Evolutionary conservation across 2,329 filamentous ascomycete genomes (phyloP), one percentile per base, ranked within the genome.

Genomic region (Scolecobasidium constrictum): DNA sequence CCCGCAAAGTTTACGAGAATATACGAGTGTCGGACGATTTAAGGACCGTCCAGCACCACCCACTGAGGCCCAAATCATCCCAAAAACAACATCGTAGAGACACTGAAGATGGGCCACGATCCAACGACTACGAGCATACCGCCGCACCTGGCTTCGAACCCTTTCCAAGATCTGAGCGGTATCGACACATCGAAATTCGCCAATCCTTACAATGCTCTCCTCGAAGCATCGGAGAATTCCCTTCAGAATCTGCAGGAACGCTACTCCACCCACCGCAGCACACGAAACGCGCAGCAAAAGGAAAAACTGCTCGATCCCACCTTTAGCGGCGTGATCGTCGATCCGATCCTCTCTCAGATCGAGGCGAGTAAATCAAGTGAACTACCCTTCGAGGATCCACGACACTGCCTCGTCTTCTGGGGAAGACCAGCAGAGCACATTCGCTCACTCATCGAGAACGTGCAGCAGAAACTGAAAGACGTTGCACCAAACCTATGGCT

Each of bases 341-440:
- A 96, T 55, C 77, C 80, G 2, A 79, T 86, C 43, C 71, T 95
- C 1, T 65, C 79, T 39, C 79, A 80, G 43, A 65, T 94, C 22
- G 73, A 81, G 50, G 71, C 80, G 35, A n/a, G n/a, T n/a, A 73
- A 73, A 1, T 61, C 71, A 1, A 63, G 81, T 26, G 72, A 85
- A 48, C 80, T 78, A 1, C 77, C 75, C 1, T 94, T 83, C 56
- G 59, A 69, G 40, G 90, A 96, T 57, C 74, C 77, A 34, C 71
- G 90, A 33, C 73, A 94, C 54, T 93, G 88, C 56, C 69, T 95
- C 9, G 84, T 87, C 1, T 80, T 95, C 56, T 95, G 87, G 86
- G 86, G 84, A 3, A 72, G 88, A 5, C 90, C 90, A 13, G 83
- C 88, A 1, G 63, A 75, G 36, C 77, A 81, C 50, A 69, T 95